Conservation (phyloP, 2,329 filamentous ascomycete species). For the Scedosporium aurantiacum region DNA sequence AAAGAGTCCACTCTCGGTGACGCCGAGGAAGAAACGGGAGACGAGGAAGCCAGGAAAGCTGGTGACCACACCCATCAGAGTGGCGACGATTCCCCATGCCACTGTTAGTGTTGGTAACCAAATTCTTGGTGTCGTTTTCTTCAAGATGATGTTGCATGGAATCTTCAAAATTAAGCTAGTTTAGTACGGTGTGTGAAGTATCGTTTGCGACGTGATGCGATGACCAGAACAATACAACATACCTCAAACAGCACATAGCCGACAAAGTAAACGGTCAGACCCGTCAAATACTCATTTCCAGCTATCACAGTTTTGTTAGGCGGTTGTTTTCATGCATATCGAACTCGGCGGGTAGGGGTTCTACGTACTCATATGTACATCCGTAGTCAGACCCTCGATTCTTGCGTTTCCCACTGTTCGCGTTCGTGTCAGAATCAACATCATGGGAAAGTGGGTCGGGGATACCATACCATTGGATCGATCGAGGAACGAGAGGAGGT, state of each 20-base stretch:
- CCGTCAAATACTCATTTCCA: slow-evolving; percentile 53
- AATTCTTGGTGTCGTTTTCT: slow-evolving; percentile 43
- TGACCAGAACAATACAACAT: neutral
- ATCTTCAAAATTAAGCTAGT: slow-evolving; percentile 24
- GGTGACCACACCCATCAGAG: slow-evolving; percentile 31
- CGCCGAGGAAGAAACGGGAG: slow-evolving; percentile 44
- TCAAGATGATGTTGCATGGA: slow-evolving; percentile 52
- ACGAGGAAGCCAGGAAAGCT: slow-evolving; percentile 39
- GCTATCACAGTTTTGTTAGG: slow-evolving; percentile 19
- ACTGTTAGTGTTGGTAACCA: slow-evolving; percentile 49
- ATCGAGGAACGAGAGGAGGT: slow-evolving; percentile 46
- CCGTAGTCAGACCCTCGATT: slow-evolving; percentile 41
- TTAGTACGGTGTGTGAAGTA: neutral
- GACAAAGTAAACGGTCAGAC: slow-evolving; percentile 55
- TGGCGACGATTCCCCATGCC: slow-evolving; percentile 31
- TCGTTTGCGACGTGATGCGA: neutral
- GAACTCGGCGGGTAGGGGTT: neutral
- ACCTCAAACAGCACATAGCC: slow-evolving; percentile 48
- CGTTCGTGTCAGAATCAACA: slow-evolving; percentile 16
- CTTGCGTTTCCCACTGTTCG: slow-evolving; percentile 44
- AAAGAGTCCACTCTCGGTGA: slow-evolving; percentile 41
- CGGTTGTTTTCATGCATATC: neutral
- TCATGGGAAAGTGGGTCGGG: slow-evolving; percentile 15
- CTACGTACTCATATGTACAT: slow-evolving; percentile 38
- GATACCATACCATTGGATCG: slow-evolving; percentile 41